Conservation (phyloP, 1,284 basidiomycete species). For the Sparassis latifolia region DNA sequence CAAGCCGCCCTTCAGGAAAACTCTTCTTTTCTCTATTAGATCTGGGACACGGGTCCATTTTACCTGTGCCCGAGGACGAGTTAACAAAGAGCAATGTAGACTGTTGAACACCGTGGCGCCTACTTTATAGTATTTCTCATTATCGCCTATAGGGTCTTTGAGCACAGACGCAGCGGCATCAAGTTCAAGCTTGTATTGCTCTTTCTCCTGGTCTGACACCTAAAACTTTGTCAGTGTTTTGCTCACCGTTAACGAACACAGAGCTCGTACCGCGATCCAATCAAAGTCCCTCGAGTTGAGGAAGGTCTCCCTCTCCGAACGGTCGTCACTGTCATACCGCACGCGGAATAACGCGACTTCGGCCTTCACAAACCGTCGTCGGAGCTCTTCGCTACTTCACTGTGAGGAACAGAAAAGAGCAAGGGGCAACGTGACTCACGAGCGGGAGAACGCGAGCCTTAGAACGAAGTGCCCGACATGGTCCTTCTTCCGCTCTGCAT, state of each 20-base stretch:
- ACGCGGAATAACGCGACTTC: conserved; percentile 84
- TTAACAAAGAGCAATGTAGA: background rate
- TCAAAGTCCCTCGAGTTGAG: conserved; percentile 73
- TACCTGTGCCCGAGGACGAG: conserved; percentile 30
- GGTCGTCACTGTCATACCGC: conserved; percentile 73
- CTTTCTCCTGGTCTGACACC: conserved; percentile 46
- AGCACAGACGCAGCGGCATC: conserved; percentile 29
- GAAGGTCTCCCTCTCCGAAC: conserved; percentile 63
- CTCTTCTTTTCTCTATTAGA: conserved; percentile 80
- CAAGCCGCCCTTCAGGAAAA: conserved; percentile 77
- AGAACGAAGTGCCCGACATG: conserved; percentile 94
- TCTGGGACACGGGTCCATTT: conserved; percentile 93
- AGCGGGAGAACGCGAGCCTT: conserved; percentile 91
- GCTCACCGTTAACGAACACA: background rate
- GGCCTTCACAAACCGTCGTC: conserved; percentile 85
- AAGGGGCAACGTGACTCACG: conserved; percentile 49
- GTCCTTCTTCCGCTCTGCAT: conserved; percentile 77
- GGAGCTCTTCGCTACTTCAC: conserved; percentile 75
- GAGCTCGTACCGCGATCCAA: conserved; percentile 57
- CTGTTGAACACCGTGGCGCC: background rate
- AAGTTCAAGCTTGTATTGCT: conserved; percentile 45
- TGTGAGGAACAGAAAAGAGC: background rate
- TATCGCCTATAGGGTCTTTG: conserved; percentile 24
- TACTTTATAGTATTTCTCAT: conserved; percentile 70
- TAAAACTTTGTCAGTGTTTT: no score